Conservation (phyloP, 495 filamentous ascomycete species). For the Evernia prunastri region DNA sequence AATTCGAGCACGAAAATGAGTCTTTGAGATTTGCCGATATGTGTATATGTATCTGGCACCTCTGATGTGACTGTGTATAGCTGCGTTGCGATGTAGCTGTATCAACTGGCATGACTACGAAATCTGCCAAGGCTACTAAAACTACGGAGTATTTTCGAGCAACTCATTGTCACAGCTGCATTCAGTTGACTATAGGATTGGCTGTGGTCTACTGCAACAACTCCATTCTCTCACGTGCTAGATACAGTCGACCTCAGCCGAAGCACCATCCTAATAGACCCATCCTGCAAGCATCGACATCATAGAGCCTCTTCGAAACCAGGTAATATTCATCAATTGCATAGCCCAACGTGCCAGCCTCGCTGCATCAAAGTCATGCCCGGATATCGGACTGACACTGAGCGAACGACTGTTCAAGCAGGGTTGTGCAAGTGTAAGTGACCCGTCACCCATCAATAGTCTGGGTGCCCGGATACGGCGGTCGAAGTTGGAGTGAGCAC, state of each 20-base stretch:
- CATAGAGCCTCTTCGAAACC: neutral
- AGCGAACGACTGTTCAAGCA: too few relatives aligned
- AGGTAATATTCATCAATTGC: neutral
- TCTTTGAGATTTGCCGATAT: too few relatives aligned
- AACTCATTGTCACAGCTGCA: too few relatives aligned
- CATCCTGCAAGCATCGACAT: neutral
- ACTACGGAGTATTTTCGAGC: too few relatives aligned
- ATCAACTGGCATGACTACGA: too few relatives aligned
- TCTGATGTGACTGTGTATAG: too few relatives aligned
- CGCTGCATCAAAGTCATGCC: neutral
- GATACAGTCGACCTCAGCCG: neutral
- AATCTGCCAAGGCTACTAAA: neutral
- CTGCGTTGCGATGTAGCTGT: too few relatives aligned
- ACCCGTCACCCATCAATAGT: neutral
- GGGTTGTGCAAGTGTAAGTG: neutral
- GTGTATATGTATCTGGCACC: too few relatives aligned
- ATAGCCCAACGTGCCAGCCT: neutral
- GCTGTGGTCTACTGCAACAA: neutral
- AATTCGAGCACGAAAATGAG: too few relatives aligned
- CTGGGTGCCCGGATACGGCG: neutral
- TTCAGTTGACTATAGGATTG: neutral
- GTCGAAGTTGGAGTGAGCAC: constrained; percentile 1
- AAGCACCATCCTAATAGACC: neutral
- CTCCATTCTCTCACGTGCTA: neutral
- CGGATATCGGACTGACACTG: too few relatives aligned